Conservation (phyloP, 805 yeast genomes). For the Komagataella mondaviorum region DNA sequence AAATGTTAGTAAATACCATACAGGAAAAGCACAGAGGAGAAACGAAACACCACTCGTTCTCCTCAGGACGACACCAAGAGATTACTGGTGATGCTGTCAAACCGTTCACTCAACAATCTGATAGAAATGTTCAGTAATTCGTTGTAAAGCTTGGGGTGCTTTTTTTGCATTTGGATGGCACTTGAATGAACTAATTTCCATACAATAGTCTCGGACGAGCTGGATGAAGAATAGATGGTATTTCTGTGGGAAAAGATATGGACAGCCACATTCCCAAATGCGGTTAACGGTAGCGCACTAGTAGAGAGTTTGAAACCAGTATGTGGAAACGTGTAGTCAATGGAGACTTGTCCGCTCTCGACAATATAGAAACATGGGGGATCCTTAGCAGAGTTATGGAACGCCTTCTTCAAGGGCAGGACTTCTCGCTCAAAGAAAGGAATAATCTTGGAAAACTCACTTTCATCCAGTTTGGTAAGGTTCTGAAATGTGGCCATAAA, state of each 20-base stretch:
- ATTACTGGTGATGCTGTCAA: constrained; percentile 65
- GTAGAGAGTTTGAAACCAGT: constrained; percentile 12
- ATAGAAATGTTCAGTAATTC: constrained; percentile 54
- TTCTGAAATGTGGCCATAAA: constrained; percentile 54
- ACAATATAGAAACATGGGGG: constrained; percentile 41
- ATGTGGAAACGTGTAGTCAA: constrained; percentile 26
- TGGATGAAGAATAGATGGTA: constrained; percentile 27
- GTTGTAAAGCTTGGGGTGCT: constrained; percentile 40
- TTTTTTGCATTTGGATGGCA: constrained; percentile 29
- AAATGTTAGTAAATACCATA: neutral
- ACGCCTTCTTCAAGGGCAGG: constrained; percentile 28
- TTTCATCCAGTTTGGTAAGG: constrained; percentile 30
- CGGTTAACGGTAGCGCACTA: constrained; percentile 57
- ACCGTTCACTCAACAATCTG: constrained; percentile 54
- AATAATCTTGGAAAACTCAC: constrained; percentile 54
- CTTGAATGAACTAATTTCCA: constrained; percentile 50
- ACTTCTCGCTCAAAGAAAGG: constrained; percentile 39
- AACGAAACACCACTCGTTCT: neutral
- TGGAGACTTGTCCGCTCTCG: constrained; percentile 39
- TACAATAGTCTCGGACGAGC: constrained; percentile 32
- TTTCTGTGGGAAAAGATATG: constrained; percentile 22
- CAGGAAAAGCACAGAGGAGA: neutral
- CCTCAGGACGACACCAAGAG: constrained; percentile 45
- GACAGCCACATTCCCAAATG: constrained; percentile 49
- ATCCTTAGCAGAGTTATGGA: constrained; percentile 30